Base-by-base conservation (phyloP, 2,329 filamentous ascomycete genomes). In the Paraphoma chrysanthemicola region DNA sequence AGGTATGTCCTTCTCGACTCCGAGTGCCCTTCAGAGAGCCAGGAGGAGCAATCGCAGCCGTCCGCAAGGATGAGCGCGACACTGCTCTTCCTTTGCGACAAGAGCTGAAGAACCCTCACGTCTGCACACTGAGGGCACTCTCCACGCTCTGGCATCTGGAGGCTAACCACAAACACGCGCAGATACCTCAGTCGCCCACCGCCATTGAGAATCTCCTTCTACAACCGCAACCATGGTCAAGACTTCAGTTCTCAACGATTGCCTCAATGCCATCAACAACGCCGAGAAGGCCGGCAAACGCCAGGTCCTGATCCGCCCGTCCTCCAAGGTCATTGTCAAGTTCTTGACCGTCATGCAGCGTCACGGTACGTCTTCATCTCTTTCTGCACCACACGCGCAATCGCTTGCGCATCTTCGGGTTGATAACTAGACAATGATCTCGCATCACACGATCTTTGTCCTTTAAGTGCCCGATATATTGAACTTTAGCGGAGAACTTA, bases 401-500 rank as follows among this genome's bases (percentile, higher is more conserved):
- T 72, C 59, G 59, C 45, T 56, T 63, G 33, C 53, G 39, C 10
- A 9, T 62, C 76, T 89, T 95, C 95, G 94, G 93, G 90, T 90
- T 97, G 92, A 98, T 98, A 98, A 98, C 95, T 99, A 97, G 94
- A 92, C 90, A 89, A 92, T 88, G 88, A 89, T 94, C 89, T 90
- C 88, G 87, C 86, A 80, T 78, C 85, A 79, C 82, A 97, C 93
- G 91, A 90, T 89, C 86, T 90, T 88, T 92, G 94, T 92, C 93
- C 92, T 99, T 98, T 99, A 98, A 98, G 88, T 96, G 88, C 88
- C 92, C 94, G 95, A 96, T 91, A 99, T 83, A 99, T 95, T 80
- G 83, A 91, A 67, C 69, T 74, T 16, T 16, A 80, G 87, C 89
- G 89, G 89, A 87, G 90, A 90, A 94, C 93, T 97, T 96, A 97